Conservation (phyloP, 768 basidiomycete genomes). For the Tricholoma matsutake region DNA sequence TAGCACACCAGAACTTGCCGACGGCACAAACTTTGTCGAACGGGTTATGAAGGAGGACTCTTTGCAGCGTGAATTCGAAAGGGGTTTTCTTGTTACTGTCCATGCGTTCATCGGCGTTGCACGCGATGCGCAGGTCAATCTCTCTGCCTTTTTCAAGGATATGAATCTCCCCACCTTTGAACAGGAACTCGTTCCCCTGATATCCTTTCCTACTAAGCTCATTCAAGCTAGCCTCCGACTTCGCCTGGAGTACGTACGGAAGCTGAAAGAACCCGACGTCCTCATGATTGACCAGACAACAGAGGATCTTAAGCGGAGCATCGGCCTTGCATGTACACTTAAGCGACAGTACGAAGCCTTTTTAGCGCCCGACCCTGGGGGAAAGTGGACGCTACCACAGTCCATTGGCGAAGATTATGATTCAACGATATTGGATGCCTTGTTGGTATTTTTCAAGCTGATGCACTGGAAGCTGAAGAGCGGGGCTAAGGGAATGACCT, state of each 20-base stretch:
- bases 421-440: slow-evolving; percentile 78
- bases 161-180: slow-evolving; percentile 94
- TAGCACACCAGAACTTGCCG: slow-evolving; percentile 46
- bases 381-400: slow-evolving; percentile 84
- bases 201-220: slow-evolving; percentile 94
- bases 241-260: slow-evolving; percentile 84
- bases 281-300: slow-evolving; percentile 93
- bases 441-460: slow-evolving; percentile 88
- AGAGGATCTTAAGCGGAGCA: slow-evolving; percentile 87
- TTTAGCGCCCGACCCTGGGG: slow-evolving; percentile 78
- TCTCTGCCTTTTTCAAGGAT: slow-evolving; percentile 69
- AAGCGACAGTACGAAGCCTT: slow-evolving; percentile 95
- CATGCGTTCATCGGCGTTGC: slow-evolving; percentile 83
- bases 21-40: slow-evolving; percentile 88
- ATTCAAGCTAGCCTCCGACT: slow-evolving; percentile 89
- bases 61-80: slow-evolving; percentile 93
- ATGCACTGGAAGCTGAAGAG: slow-evolving; percentile 96
- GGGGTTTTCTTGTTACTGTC: slow-evolving; percentile 82
- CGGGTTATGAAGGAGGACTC: slow-evolving; percentile 93
- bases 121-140: slow-evolving; percentile 82
- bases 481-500: slow-evolving; percentile 87
- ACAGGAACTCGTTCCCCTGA: slow-evolving; percentile 83
- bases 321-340: slow-evolving; percentile 91
- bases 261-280: slow-evolving; percentile 83
- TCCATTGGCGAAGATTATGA: slow-evolving; percentile 93